Evolutionary conservation across 1,284 basidiomycete genomes (phyloP), one percentile per base, ranked within the genome.

Genomic region (Trichosporon coremiiforme): DNA sequence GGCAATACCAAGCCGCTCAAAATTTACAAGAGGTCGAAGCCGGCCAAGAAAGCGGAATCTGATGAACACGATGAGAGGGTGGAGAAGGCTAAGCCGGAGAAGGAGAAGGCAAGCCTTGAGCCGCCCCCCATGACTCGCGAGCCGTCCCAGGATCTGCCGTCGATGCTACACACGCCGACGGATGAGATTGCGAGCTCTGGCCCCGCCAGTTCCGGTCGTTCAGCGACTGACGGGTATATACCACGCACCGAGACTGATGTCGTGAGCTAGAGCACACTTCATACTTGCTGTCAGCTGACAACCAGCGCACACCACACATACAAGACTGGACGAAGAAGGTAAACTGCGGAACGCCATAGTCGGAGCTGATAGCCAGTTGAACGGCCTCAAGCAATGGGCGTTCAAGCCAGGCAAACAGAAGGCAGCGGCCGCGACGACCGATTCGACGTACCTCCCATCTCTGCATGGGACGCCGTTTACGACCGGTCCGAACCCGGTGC

Each of bases 1-100:
- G 12, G 29, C 5, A 33, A 20, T 17, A 73, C 71, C 5, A 36
- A 64, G 35, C 69, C 71, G 17, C 69, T 73, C 4, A 47, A 65
- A 1, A 73, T 73, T 5, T 55, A 67, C 57, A 72, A 72, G 66
- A 70, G 66, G 66, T 65, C 68, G 0, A 69, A 69, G 17, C 20
- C 50, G n/a, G 20, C n/a, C 8, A 53, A 53, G 50, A 22, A 45
- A 5, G 41, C 10, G 17, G 22, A 53, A 2, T 4, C 22, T 8
- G 7, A 25, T 25, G 25, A 25, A 25, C 25, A 25, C 25, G 25
- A 25, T 25, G 25, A 25, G 25, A 25, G 25, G 25, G 25, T 25
- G 25, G 25, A n/a, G 17, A 31, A 45, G 55, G 8, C 6, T 17
- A 65, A 65, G 38, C 6, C 41, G 31, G 20, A 57, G 10, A 10